A percentile compares a stretch with the other conserved stretches of the same genome.
phyloP scores from a whole-genome alignment of 164 flowering plant genomes.

The Umbellularia californica region DNA sequence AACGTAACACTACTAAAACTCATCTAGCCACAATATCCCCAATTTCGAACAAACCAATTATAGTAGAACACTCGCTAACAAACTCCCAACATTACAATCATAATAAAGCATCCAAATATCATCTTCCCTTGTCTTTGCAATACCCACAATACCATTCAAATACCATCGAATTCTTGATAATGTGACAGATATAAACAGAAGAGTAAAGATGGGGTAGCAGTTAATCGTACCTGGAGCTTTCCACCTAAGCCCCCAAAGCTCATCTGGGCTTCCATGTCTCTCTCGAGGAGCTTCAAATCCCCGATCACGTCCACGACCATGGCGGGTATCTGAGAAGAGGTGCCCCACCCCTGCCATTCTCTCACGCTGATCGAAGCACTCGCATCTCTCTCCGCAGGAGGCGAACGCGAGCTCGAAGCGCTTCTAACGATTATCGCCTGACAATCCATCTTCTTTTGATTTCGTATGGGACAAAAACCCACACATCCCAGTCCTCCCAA shows the following conservation, averaged over 20 bases:
- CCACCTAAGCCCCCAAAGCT: conserved; percentile 83
- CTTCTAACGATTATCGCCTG: background rate
- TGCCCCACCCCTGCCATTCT: conserved; percentile 94
- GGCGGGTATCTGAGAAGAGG: conserved; percentile 56
- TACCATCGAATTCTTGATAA: background rate
- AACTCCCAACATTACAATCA: too few species aligned
- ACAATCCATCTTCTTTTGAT: background rate
- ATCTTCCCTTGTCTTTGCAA: too few species aligned
- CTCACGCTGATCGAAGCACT: conserved; percentile 19
- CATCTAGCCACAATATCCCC: too few species aligned
- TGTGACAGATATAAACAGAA: too few species aligned
- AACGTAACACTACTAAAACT: too few species aligned
- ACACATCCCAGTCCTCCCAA: background rate
- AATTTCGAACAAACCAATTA: too few species aligned
- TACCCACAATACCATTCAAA: too few species aligned
- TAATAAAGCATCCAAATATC: too few species aligned
- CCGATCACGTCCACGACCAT: conserved; percentile 50
- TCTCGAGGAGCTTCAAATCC: conserved; percentile 65
- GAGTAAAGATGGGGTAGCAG: background rate
- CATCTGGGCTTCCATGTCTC: conserved; percentile 48
- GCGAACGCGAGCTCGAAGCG: background rate
- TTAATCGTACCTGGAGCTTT: conserved; percentile 49
- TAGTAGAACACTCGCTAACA: too few species aligned
- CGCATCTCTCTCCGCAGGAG: background rate
- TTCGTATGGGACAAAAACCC: background rate